phyloP scores from a whole-genome alignment of 768 basidiomycete species.

The Pleurotus eryngii region DNA sequence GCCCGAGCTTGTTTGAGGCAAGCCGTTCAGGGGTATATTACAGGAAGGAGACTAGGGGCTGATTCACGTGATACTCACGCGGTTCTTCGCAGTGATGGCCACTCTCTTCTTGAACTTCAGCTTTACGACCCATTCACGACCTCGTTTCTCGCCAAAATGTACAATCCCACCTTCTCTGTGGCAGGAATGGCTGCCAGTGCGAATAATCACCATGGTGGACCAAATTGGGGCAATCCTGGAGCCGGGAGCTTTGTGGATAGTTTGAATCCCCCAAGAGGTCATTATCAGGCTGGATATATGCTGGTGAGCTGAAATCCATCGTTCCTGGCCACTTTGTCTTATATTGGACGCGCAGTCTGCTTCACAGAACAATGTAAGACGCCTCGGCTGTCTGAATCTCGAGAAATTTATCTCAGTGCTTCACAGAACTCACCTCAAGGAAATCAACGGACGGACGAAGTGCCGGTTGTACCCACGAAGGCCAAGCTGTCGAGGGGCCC shows the following conservation, averaged over 20 bases:
- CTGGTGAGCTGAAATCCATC: conserved; percentile 46
- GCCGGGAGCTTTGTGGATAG: conserved; percentile 55
- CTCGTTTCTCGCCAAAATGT: conserved; percentile 25
- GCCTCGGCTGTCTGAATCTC: neutral
- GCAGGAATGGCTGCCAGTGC: conserved; percentile 59
- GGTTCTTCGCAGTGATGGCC: too few relatives aligned
- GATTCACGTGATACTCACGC: too few relatives aligned
- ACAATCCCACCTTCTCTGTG: conserved; percentile 48
- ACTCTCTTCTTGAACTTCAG: too few relatives aligned
- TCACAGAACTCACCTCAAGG: conserved; percentile 46
- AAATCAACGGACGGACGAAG: conserved; percentile 66
- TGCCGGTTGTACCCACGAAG: conserved; percentile 74
- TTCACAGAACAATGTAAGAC: conserved; percentile 56
- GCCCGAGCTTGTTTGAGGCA: too few relatives aligned
- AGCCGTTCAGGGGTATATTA: too few relatives aligned
- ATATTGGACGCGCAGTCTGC: conserved; percentile 42
- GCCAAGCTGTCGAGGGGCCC: conserved; percentile 69
- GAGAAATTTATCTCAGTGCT: neutral
- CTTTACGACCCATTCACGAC: neutral
- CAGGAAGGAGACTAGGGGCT: too few relatives aligned
- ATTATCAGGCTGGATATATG: conserved; percentile 80
- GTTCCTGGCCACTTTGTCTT: neutral
- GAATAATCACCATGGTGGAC: conserved; percentile 41
- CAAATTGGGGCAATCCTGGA: conserved; percentile 52
- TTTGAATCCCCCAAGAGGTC: conserved; percentile 67